Evolutionary conservation across 129 eudicot genomes (phyloP).

Genomic region (Tagetes patula): DNA sequence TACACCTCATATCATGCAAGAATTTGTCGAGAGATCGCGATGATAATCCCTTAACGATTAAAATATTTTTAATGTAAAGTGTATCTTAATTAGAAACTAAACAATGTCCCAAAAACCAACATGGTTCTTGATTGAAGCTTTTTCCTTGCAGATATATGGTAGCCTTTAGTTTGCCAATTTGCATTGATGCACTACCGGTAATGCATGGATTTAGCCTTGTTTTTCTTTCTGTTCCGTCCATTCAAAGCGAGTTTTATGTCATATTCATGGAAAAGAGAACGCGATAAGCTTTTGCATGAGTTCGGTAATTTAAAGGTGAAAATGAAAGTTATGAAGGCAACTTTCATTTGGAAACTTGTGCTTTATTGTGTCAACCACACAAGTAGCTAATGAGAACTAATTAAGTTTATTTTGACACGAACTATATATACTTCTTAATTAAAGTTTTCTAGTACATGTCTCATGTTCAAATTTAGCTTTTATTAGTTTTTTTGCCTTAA

Average conservation of each 20-base stretch:
- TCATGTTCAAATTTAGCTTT: no score
- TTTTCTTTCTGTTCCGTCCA: slow-evolving; percentile 17
- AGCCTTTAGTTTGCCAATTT: background rate
- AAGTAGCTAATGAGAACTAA: background rate
- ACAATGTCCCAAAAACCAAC: background rate
- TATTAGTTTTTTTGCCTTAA: no score
- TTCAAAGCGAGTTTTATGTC: slow-evolving; percentile 30
- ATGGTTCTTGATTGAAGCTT: slow-evolving; percentile 24
- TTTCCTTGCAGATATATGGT: slow-evolving; percentile 4
- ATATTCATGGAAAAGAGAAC: slow-evolving; percentile 33
- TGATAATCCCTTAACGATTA: slow-evolving; percentile 16
- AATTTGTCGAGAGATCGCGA: background rate
- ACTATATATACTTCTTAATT: no score
- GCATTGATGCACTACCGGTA: slow-evolving; percentile 4
- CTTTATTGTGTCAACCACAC: slow-evolving; percentile 13
- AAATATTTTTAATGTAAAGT: background rate
- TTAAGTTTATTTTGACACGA: background rate
- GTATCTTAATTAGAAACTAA: background rate
- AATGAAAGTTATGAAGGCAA: slow-evolving; percentile 21
- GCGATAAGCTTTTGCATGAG: slow-evolving; percentile 32
- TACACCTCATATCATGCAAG: slow-evolving; percentile 14
- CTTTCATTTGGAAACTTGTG: slow-evolving; percentile 22
- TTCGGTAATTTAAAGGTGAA: slow-evolving; percentile 30
- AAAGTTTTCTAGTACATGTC: no score
- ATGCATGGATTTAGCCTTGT: slow-evolving; percentile 3